These are phyloP conservation scores for Eruca vesicaria DNA, from an alignment of 441 rosid species.

Conservation along the genomic window DNA sequence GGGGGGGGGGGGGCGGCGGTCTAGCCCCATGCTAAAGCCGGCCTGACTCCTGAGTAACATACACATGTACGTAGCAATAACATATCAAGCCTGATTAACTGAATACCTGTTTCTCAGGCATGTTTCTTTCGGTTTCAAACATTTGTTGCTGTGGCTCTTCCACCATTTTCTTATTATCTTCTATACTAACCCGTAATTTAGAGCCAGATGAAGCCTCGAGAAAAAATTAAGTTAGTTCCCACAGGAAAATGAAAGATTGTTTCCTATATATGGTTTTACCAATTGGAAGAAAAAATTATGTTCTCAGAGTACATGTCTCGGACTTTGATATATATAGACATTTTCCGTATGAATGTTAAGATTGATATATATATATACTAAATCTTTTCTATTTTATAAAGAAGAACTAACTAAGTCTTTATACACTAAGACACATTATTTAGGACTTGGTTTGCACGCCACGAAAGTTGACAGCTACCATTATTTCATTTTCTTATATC, in stretches of 20 bases:
- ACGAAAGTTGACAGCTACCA: background rate
- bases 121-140: no score
- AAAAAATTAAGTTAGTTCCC: background rate
- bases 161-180: no score
- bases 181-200: no score
- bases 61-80: background rate
- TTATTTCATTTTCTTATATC: no score
- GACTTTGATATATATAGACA: background rate
- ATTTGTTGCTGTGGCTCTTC: no score
- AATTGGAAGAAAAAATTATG: background rate
- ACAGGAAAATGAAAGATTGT: background rate
- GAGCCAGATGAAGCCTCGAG: background rate
- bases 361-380: background rate
- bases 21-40: no score
- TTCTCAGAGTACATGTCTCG: background rate
- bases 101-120: no score
- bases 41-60: no score
- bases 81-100: background rate
- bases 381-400: no score
- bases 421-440: no score
- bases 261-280: background rate
- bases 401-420: background rate
- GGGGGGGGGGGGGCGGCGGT: no score
- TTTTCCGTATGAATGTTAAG: no score
- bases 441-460: background rate